Conservation (phyloP, 306 rosid species). For the Hylodesmum podocarpum region DNA sequence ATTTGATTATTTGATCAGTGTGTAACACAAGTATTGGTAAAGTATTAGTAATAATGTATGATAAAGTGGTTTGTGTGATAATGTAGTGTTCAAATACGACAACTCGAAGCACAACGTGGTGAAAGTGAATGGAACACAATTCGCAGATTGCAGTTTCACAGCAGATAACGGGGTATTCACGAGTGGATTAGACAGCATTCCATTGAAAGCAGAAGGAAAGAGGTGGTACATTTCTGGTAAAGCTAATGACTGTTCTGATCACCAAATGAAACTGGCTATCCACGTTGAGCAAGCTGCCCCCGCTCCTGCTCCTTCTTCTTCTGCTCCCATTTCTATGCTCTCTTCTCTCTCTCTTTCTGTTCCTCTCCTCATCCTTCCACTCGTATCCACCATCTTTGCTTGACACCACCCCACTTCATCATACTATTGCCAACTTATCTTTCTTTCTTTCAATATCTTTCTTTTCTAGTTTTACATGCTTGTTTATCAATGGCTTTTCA, state of each 20-base stretch:
- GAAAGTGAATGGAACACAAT: constrained; percentile 28
- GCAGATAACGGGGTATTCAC: background rate
- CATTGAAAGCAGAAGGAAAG: constrained; percentile 10
- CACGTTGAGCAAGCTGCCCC: background rate
- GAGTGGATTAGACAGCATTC: background rate
- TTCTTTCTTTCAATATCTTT: background rate
- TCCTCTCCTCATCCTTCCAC: background rate
- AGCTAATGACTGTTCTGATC: constrained; percentile 11
- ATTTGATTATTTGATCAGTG: too few relatives aligned
- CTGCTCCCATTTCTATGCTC: background rate
- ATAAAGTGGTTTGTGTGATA: background rate
- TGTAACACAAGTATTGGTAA: too few relatives aligned
- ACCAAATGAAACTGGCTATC: constrained; percentile 38
- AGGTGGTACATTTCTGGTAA: constrained; percentile 38
- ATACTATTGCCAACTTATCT: background rate
- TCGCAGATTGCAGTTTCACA: constrained; percentile 10
- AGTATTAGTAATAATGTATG: background rate
- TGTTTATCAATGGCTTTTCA: background rate
- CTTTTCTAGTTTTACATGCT: background rate
- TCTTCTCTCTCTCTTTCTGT: constrained; percentile 20
- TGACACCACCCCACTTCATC: constrained; percentile 17
- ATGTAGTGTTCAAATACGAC: constrained; percentile 36
- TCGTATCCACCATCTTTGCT: constrained; percentile 15
- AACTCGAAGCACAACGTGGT: constrained; percentile 20
- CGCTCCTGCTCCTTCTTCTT: constrained; percentile 36